Percentiles rank a stretch among this genome's conserved stretches.
Conservation (phyloP, 2,329 filamentous ascomycete genomes). For the Pseudonectria foliicola region DNA sequence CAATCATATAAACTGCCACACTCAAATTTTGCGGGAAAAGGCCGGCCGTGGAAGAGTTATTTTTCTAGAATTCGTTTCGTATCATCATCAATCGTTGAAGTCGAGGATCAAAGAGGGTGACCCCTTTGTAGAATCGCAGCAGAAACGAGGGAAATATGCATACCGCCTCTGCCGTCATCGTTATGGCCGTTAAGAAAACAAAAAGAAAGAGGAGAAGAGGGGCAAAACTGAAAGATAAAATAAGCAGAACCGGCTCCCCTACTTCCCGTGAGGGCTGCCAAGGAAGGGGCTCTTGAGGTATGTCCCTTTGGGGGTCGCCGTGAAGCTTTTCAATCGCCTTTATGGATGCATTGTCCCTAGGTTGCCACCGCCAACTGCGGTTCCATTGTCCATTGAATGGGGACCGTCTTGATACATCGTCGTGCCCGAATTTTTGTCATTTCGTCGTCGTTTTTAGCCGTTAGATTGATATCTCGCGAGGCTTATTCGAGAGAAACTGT, state of each 20-base stretch:
- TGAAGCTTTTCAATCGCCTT: constrained; percentile 33
- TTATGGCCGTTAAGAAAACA: constrained; percentile 3
- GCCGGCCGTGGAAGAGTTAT: constrained; percentile 12
- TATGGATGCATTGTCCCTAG: constrained; percentile 20
- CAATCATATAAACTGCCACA: constrained; percentile 1
- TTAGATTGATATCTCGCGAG: constrained; percentile 1
- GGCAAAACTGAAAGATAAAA: too few species aligned
- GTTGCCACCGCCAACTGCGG: constrained; percentile 8
- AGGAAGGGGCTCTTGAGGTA: constrained; percentile 19
- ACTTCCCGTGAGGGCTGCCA: constrained; percentile 19
- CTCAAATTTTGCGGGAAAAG: constrained; percentile 5
- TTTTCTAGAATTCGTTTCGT: constrained; percentile 21
- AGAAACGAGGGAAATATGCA: constrained; percentile 7
- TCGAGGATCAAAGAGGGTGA: constrained; percentile 1
- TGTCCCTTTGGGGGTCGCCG: constrained; percentile 27
- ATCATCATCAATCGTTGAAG: constrained; percentile 20
- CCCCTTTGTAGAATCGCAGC: constrained; percentile 7
- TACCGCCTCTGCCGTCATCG: constrained; percentile 4
- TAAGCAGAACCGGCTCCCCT: constrained; percentile 2
- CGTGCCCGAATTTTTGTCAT: constrained; percentile 9
- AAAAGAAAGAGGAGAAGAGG: too few species aligned
- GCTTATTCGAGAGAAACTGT: constrained; percentile 51
- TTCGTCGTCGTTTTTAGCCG: constrained; percentile 3
- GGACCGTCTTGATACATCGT: constrained; percentile 9
- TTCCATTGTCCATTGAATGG: constrained; percentile 7